Evolutionary conservation across 2,329 filamentous ascomycete species (phyloP).

Genomic region (Chaetothyriales sp.): DNA sequence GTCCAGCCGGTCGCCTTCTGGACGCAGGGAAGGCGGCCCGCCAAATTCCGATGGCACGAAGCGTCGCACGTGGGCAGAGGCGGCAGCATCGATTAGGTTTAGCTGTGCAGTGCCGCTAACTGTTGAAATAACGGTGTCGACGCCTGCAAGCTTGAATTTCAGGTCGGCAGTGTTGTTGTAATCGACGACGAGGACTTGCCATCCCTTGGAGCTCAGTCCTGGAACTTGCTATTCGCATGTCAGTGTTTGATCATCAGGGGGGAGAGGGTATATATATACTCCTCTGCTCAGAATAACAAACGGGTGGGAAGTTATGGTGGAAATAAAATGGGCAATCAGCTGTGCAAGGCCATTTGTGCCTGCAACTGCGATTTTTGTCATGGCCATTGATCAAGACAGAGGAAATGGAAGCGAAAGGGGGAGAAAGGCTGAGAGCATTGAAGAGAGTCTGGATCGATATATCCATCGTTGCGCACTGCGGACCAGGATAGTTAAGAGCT

Average conservation of each 20-base stretch:
- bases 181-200: conserved; percentile 55
- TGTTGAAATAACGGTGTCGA: conserved; percentile 62
- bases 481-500: not conserved
- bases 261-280: conserved; percentile 6
- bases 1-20: conserved; percentile 44
- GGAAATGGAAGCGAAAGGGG: not conserved
- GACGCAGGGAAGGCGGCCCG: conserved; percentile 43
- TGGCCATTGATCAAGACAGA: conserved; percentile 14
- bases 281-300: conserved; percentile 54
- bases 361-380: conserved; percentile 48
- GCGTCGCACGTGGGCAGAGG: conserved; percentile 45
- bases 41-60: conserved; percentile 68
- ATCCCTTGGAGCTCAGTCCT: conserved; percentile 26
- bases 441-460: not conserved
- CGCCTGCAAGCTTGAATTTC: conserved; percentile 50
- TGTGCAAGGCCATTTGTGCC: conserved; percentile 46
- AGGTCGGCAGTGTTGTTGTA: conserved; percentile 46
- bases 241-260: not conserved
- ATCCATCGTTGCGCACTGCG: not conserved
- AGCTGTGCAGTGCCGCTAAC: conserved; percentile 52
- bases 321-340: conserved; percentile 44
- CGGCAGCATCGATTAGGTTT: conserved; percentile 56
- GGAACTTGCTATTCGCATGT: conserved; percentile 22
- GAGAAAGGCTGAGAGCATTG: not conserved
- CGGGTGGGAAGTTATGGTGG: conserved; percentile 47